Evolutionary conservation across 176 grass and related monocot species (phyloP).

Genomic region (Aegilops speltoides): DNA sequence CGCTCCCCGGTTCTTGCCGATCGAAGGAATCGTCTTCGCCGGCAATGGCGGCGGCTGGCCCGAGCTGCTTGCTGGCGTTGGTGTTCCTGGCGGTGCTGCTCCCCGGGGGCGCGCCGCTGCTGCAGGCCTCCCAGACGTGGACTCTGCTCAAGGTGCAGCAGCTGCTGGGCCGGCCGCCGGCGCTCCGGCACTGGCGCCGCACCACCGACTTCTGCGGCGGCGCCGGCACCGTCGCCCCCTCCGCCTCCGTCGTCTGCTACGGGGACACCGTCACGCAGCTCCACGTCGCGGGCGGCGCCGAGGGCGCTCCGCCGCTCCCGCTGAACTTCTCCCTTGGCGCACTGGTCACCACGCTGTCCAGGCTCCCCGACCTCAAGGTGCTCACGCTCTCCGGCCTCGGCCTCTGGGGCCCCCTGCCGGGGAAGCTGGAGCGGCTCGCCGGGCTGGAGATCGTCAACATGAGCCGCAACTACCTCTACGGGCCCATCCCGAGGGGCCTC

Average conservation of each 20-base stretch:
- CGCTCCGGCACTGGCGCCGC: constrained; percentile 72
- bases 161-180: constrained; percentile 53
- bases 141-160: constrained; percentile 85
- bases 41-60: constrained; percentile 32
- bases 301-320: constrained; percentile 49
- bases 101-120: constrained; percentile 44
- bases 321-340: constrained; percentile 74
- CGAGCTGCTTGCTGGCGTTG: background rate
- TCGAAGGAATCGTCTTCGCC: background rate
- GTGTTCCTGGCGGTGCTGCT: constrained; percentile 25
- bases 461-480: constrained; percentile 80
- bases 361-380: constrained; percentile 87
- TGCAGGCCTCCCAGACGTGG: constrained; percentile 71
- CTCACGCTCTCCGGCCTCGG: constrained; percentile 77
- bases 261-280: constrained; percentile 84
- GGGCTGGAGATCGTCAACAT: constrained; percentile 86
- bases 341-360: constrained; percentile 66
- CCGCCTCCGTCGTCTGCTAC: constrained; percentile 78
- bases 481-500: constrained; percentile 56
- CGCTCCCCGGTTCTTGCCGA: background rate
- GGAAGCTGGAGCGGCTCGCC: constrained; percentile 55
- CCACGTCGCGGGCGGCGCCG: constrained; percentile 36
- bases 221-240: constrained; percentile 19
- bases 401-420: constrained; percentile 73
- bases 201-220: constrained; percentile 75